Base-by-base conservation (phyloP, 2,329 filamentous ascomycete genomes). In the Hymenoscyphus albidus region DNA sequence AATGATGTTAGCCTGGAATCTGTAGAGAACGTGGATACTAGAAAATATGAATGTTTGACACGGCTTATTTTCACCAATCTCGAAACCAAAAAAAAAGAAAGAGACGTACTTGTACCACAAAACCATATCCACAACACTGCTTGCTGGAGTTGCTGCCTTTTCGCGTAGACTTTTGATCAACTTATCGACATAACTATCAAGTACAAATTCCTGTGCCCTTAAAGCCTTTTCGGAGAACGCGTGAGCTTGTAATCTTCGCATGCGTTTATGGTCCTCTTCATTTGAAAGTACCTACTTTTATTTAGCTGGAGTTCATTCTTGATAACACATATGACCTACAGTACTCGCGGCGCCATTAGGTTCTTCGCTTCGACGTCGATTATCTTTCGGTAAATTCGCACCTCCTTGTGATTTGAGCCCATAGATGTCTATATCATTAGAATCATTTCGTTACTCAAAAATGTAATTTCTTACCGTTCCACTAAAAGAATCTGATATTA, bases 221-320 rank as follows among this genome's bases (percentile, higher is more conserved):
- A 78, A 64, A 0, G 75, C 71, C 58, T 71, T 73, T 3, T 70
- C 70, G 2, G 75, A 76, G 59, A 78, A 77, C 13, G 70, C 73
- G 39, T 74, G 66, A 3, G 70, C 65, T 12, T 76, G 64, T 13
- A 72, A 58, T 57, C 70, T 71, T 22, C 73, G 70, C 64, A 75
- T 69, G n/a, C 70, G 70, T 7, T 64, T 62, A 62, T 77, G 76
- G 12, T 68, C 57, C 9, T 62, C 67, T 4, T 54, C 40, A 10
- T 51, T 59, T 18, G 67, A 60, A 58, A 58, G 35, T 2, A 58
- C 57, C 60, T 62, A 54, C 5, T 54, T 9, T 5, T 2, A 27
- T 5, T 54, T 14, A 54, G 18, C 13, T 13, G 48, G 18, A 10
- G 3, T 35, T 10, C 10, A 2, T 27, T 3, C 3, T 12, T 27